Percentiles rank a stretch among this genome's conserved stretches.
phyloP scores from a whole-genome alignment of 768 basidiomycete species.

The Hemileccinum rubropunctum region DNA sequence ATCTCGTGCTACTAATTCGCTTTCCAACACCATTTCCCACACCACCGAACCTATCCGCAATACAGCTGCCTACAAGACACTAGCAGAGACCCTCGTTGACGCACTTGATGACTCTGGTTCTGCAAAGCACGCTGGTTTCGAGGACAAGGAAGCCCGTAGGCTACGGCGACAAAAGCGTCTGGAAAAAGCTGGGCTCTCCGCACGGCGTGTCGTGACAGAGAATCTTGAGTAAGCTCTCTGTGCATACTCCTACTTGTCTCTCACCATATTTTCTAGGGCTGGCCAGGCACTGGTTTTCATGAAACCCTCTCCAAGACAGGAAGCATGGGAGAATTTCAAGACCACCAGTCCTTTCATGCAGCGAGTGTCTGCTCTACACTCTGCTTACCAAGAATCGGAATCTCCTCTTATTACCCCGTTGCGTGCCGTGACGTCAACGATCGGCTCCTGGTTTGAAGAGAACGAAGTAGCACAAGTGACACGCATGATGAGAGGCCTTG shows the following conservation, averaged over 20 bases:
- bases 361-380: slow-evolving; percentile 52
- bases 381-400: slow-evolving; percentile 89
- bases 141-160: slow-evolving; percentile 90
- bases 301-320: slow-evolving; percentile 74
- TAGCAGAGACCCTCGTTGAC: slow-evolving; percentile 87
- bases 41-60: slow-evolving; percentile 97
- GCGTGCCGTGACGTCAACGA: slow-evolving; percentile 77
- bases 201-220: slow-evolving; percentile 51
- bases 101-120: slow-evolving; percentile 92
- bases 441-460: slow-evolving; percentile 94
- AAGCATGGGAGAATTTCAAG: slow-evolving; percentile 79
- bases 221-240: slow-evolving; percentile 73
- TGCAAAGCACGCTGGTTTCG: slow-evolving; percentile 93
- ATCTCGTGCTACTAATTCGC: slow-evolving; percentile 78
- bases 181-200: slow-evolving; percentile 74
- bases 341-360: slow-evolving; percentile 76
- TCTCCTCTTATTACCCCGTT: slow-evolving; percentile 81
- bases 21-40: slow-evolving; percentile 80
- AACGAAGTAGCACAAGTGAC: slow-evolving; percentile 97
- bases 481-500: slow-evolving; percentile 81
- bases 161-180: slow-evolving; percentile 76
- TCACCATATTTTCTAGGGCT: slow-evolving; percentile 52
- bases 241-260: neutral
- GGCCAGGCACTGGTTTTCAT: slow-evolving; percentile 83
- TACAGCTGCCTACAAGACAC: slow-evolving; percentile 89